Evolutionary conservation across 1,284 basidiomycete species (phyloP).

Genomic region (Leccinum griseonigrum): DNA sequence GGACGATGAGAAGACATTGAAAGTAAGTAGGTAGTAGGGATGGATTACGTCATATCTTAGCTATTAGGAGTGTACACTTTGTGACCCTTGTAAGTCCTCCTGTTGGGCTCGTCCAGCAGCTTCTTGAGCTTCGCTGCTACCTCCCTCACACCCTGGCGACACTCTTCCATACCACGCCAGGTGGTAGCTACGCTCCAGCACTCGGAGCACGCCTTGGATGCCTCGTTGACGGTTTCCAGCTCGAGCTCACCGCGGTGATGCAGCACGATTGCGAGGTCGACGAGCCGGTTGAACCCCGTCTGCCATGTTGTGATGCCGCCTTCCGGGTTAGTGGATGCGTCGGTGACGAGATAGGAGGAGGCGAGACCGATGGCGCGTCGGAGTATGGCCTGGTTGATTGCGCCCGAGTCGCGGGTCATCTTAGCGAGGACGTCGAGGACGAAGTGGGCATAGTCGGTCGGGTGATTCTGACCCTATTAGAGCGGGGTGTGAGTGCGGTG

Average conservation of each 20-base stretch:
- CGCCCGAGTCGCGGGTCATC: constrained; percentile 44
- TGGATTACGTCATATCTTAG: constrained; percentile 27
- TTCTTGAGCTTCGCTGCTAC: constrained; percentile 61
- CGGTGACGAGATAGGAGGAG: constrained; percentile 72
- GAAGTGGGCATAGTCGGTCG: constrained; percentile 60
- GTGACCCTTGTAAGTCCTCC: constrained; percentile 63
- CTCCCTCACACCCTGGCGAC: constrained; percentile 54
- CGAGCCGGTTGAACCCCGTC: constrained; percentile 61
- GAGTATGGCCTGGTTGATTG: constrained; percentile 61
- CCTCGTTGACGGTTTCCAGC: constrained; percentile 66
- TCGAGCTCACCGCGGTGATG: constrained; percentile 64
- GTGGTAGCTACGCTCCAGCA: constrained; percentile 72
- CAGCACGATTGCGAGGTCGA: constrained; percentile 67
- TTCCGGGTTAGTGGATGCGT: constrained; percentile 61
- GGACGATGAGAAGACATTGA: constrained; percentile 7
- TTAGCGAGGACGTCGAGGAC: constrained; percentile 53
- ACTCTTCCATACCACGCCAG: constrained; percentile 63
- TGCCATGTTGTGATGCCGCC: constrained; percentile 59
- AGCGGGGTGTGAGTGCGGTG: constrained; percentile 12
- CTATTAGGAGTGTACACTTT: constrained; percentile 57
- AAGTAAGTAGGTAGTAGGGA: background rate
- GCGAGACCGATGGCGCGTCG: constrained; percentile 64
- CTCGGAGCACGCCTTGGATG: constrained; percentile 75
- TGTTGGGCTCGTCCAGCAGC: constrained; percentile 59
- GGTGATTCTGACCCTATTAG: constrained; percentile 32